Conservation (phyloP, 2,329 filamentous ascomycete genomes). For the Elsinoe arachidis region DNA sequence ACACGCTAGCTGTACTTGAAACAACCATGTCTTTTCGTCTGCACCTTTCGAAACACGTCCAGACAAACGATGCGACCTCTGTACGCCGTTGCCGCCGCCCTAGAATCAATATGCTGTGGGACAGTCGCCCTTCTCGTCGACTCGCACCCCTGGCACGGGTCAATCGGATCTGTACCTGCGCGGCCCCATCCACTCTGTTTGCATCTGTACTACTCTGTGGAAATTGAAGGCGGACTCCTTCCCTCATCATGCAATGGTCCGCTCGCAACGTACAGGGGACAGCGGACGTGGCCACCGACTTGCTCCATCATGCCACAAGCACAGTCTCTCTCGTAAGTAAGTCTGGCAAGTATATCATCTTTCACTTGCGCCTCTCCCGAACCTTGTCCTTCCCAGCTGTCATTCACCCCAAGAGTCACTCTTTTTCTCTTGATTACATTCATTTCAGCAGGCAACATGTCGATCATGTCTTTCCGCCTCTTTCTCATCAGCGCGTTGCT, state of each 20-base stretch:
- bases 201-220: not conserved
- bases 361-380: constrained; percentile 5
- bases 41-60: constrained; percentile 4
- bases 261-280: not conserved
- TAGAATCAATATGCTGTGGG: not conserved
- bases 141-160: not conserved
- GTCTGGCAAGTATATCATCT: not conserved
- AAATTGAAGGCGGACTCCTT: constrained; percentile 6
- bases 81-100: constrained; percentile 4
- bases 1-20: constrained; percentile 3
- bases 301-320: not conserved
- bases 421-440: constrained; percentile 10
- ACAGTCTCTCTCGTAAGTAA: not conserved
- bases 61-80: not conserved
- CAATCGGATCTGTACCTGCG: constrained; percentile 1
- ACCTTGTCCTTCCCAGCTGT: not conserved
- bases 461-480: constrained; percentile 11
- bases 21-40: not conserved
- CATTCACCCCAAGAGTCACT: constrained; percentile 10
- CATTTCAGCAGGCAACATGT: constrained; percentile 5
- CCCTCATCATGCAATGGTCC: not conserved
- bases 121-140: not conserved
- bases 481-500: constrained; percentile 10
- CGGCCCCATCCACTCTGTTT: not conserved
- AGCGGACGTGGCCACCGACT: not conserved